Evolutionary conservation across 1,284 basidiomycete genomes (phyloP), one percentile per base, ranked within the genome.

Genomic region (Schizophyllum commune): DNA sequence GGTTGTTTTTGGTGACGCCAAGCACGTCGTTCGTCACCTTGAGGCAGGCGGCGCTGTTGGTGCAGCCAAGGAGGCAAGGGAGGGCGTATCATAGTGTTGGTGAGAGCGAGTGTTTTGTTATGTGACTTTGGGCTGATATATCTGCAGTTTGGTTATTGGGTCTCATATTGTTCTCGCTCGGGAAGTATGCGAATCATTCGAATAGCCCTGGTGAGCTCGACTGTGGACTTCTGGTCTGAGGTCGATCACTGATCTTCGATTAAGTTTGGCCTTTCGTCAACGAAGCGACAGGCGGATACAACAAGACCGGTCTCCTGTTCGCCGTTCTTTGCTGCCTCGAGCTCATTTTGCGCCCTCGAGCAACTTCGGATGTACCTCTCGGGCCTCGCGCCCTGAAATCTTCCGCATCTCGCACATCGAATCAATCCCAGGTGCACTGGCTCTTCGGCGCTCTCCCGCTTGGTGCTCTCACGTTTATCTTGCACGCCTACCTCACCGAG

Each of bases 241-340:
- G 47, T 15, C 15, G 47, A 47, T 59, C 60, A 39, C 53, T 20
- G 19, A 17, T 15, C 64, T 21, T 58, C 54, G 17, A 58, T 63
- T n/a, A n/a, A 89, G 88, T 94, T 33, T 96, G 94, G 94, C 86
- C 90, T 0, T 84, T 92, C 68, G 80, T 92, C 27, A 79, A 90
- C 67, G 78, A 79, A 55, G 70, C 78, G 33, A 85, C 86, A 0
- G 89, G 87, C 9, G 88, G 89, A 22, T 88, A 83, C 74, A 93
- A 95, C 73, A 85, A 83, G 67, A 79, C 79, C 1, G 88, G 89
- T 2, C 72, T 93, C 21, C 57, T 69, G 1, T 68, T 89, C 6
- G 81, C 82, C 0, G 47, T 80, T 15, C 68, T 83, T n/a, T 15
- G 15, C 27, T 55, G 80, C 88, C 0, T 72, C 33, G 83, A 86